Conservation (phyloP, 441 rosid species). For the Euphorbia corollata region DNA sequence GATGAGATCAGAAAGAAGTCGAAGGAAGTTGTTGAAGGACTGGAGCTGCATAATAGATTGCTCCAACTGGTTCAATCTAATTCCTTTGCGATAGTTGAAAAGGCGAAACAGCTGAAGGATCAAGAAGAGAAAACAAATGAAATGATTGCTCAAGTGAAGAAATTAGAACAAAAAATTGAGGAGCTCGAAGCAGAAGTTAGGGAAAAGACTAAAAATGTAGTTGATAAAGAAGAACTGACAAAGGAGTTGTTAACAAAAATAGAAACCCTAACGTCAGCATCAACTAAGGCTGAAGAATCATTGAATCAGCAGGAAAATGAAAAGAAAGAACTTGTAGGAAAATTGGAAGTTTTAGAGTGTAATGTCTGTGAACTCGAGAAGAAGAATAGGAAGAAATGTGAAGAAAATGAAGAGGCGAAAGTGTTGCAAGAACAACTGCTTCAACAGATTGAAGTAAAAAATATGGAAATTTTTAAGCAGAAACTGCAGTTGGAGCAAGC, state of each 20-base stretch:
- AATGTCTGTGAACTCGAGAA: slow-evolving; percentile 34
- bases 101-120: slow-evolving; percentile 29
- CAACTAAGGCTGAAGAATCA: slow-evolving; percentile 26
- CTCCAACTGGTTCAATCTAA: slow-evolving; percentile 40
- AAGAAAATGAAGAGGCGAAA: slow-evolving; percentile 38
- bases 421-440: slow-evolving; percentile 31
- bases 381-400: slow-evolving; percentile 30
- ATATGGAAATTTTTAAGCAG: slow-evolving; percentile 27
- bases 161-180: slow-evolving; percentile 31
- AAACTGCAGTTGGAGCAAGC: slow-evolving; percentile 33
- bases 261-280: slow-evolving; percentile 25
- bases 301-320: slow-evolving; percentile 22
- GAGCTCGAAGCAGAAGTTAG: slow-evolving; percentile 36
- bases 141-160: slow-evolving; percentile 41
- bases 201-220: slow-evolving; percentile 28
- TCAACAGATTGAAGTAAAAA: slow-evolving; percentile 32
- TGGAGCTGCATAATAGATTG: slow-evolving; percentile 37
- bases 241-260: slow-evolving; percentile 31
- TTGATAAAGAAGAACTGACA: slow-evolving; percentile 29
- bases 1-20: slow-evolving; percentile 32
- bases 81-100: slow-evolving; percentile 20
- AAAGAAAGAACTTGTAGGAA: slow-evolving; percentile 13
- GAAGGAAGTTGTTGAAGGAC: slow-evolving; percentile 39
- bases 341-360: slow-evolving; percentile 38
- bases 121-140: slow-evolving; percentile 29